These are phyloP conservation scores for Rhytidhysteron rufulum DNA, from an alignment of 2,329 filamentous ascomycete genomes.

Conservation along the genomic window DNA sequence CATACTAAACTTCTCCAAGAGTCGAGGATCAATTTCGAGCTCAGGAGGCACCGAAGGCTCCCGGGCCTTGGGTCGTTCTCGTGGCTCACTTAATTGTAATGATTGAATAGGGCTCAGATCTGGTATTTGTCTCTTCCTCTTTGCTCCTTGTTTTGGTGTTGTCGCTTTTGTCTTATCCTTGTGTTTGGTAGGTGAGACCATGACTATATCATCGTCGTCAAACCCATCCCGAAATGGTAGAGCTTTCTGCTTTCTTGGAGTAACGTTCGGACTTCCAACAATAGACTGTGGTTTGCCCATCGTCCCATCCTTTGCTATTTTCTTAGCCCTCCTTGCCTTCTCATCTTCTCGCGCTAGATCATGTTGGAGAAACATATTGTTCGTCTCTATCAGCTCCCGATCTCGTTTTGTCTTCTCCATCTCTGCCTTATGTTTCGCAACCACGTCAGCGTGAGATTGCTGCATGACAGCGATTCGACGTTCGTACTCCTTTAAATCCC, in stretches of 20 bases:
- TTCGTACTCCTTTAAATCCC: conserved; percentile 59
- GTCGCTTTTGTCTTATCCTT: conserved; percentile 45
- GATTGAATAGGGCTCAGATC: conserved; percentile 65
- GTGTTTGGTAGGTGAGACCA: conserved; percentile 52
- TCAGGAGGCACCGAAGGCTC: conserved; percentile 13
- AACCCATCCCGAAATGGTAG: conserved; percentile 71
- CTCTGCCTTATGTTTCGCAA: conserved; percentile 60
- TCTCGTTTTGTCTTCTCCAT: conserved; percentile 63
- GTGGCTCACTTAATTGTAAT: conserved; percentile 46
- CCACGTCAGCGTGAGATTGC: conserved; percentile 60
- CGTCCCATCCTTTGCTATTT: conserved; percentile 16
- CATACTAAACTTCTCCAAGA: conserved; percentile 36
- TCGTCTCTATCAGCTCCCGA: conserved; percentile 62
- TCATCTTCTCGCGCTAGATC: conserved; percentile 63
- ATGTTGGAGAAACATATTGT: conserved; percentile 68
- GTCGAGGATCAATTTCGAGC: conserved; percentile 17
- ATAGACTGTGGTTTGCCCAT: conserved; percentile 4
- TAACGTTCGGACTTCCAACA: conserved; percentile 41
- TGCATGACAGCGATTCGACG: conserved; percentile 59
- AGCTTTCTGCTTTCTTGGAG: conserved; percentile 60
- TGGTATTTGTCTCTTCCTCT: conserved; percentile 61
- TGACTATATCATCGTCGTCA: conserved; percentile 61
- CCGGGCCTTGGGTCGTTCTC: conserved; percentile 34
- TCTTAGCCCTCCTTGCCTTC: conserved; percentile 38
- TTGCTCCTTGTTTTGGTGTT: conserved; percentile 61